These are phyloP conservation scores for Wallacemonas sp. DNA, from an alignment of 208 protist genomes.

Conservation along the genomic window DNA sequence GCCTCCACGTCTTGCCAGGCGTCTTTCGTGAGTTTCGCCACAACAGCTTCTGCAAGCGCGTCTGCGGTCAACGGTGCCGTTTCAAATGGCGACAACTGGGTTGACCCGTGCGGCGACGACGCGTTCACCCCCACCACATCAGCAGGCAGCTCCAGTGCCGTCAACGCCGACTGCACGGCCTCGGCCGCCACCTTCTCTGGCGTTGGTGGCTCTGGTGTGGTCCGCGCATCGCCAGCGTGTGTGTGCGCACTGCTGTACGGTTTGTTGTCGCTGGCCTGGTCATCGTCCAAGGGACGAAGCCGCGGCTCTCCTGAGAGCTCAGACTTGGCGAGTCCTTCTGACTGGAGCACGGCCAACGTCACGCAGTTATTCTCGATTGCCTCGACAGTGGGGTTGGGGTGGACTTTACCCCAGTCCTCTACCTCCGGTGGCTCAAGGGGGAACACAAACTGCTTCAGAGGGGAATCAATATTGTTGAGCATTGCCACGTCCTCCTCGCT, in stretches of 20 bases:
- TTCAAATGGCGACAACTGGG: too few species aligned
- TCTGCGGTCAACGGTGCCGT: not conserved
- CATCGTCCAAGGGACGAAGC: too few species aligned
- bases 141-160: too few species aligned
- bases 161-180: not conserved
- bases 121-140: too few species aligned
- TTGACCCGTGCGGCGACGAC: too few species aligned
- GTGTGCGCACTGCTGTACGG: too few species aligned
- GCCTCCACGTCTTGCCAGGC: not conserved
- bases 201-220: not conserved
- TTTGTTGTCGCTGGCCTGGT: too few species aligned
- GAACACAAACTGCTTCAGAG: slow-evolving; percentile 15
- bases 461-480: slow-evolving; percentile 4
- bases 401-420: slow-evolving; percentile 51
- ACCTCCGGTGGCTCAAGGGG: slow-evolving; percentile 21
- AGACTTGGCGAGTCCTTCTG: slow-evolving; percentile 1
- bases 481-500: not conserved
- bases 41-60: not conserved
- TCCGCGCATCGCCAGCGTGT: too few species aligned
- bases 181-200: not conserved
- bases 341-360: slow-evolving; percentile 51
- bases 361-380: slow-evolving; percentile 79
- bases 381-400: slow-evolving; percentile 39
- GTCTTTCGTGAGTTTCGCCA: not conserved
- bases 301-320: too few species aligned